Conservation (phyloP, 2,329 filamentous ascomycete genomes). For the Aspergillus jensenii region DNA sequence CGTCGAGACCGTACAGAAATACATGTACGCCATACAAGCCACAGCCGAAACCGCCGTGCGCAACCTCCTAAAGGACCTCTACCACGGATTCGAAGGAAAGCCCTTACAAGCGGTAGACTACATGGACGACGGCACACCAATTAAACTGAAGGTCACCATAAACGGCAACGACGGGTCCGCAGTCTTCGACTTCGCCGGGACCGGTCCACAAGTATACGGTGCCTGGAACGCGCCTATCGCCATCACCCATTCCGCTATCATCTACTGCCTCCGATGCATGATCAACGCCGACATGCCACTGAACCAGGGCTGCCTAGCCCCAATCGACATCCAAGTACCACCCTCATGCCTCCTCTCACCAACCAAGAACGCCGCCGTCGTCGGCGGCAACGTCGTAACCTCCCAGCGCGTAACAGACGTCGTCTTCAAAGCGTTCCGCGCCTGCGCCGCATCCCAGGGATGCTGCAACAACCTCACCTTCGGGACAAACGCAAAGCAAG, state of each 20-base stretch:
- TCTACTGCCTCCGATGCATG: conserved; percentile 79
- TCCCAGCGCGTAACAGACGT: conserved; percentile 79
- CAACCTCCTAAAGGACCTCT: conserved; percentile 70
- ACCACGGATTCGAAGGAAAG: conserved; percentile 65
- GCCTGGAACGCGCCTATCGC: conserved; percentile 81
- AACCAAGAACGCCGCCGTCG: conserved; percentile 73
- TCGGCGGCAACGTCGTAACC: conserved; percentile 80
- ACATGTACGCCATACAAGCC: conserved; percentile 79
- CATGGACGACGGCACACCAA: conserved; percentile 85
- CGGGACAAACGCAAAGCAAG: conserved; percentile 68
- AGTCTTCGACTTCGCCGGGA: conserved; percentile 75
- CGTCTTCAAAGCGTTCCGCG: conserved; percentile 75
- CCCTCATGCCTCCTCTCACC: conserved; percentile 73
- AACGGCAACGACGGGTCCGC: conserved; percentile 72
- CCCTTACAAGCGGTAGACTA: conserved; percentile 75
- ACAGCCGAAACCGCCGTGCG: conserved; percentile 78
- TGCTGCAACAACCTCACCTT: conserved; percentile 86
- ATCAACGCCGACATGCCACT: conserved; percentile 80
- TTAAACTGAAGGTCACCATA: conserved; percentile 72
- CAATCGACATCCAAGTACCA: conserved; percentile 69
- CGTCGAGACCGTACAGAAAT: conserved; percentile 74
- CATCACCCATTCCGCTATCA: conserved; percentile 80
- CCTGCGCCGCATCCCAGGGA: conserved; percentile 76
- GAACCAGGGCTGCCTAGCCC: conserved; percentile 80
- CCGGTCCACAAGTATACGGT: conserved; percentile 74